Conservation (phyloP, 495 filamentous ascomycete genomes). For the Xeromyces bisporus region DNA sequence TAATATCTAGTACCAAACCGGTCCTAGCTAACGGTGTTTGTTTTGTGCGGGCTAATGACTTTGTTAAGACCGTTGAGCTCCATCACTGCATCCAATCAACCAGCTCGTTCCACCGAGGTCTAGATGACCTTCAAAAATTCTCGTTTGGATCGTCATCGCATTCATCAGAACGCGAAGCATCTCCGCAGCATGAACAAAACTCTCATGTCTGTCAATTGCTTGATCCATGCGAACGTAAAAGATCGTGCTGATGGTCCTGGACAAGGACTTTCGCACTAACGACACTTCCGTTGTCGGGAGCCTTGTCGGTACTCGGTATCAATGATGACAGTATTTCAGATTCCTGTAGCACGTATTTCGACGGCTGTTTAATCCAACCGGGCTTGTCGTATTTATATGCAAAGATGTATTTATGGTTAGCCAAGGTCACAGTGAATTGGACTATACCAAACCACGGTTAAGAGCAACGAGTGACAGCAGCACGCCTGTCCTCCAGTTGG, state of each 20-base stretch:
- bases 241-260: constrained; percentile 76
- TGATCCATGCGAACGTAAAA: constrained; percentile 86
- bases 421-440: constrained; percentile 66
- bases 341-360: constrained; percentile 75
- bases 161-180: constrained; percentile 56
- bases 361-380: constrained; percentile 61
- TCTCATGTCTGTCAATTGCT: constrained; percentile 56
- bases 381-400: constrained; percentile 82
- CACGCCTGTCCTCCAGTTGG: constrained; percentile 51
- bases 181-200: constrained; percentile 57
- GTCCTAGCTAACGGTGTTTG: constrained; percentile 59
- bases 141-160: constrained; percentile 57
- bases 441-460: constrained; percentile 45
- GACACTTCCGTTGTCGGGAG: constrained; percentile 57
- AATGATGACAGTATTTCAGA: constrained; percentile 77
- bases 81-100: constrained; percentile 51
- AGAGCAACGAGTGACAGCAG: constrained; percentile 44
- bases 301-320: constrained; percentile 44
- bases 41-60: constrained; percentile 54
- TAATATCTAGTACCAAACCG: no score
- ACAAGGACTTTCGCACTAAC: constrained; percentile 77
- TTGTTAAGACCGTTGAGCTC: constrained; percentile 60
- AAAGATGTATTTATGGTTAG: constrained; percentile 79
- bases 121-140: constrained; percentile 53
- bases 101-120: constrained; percentile 43